Percentiles rank a stretch among this genome's conserved stretches.
These are phyloP conservation scores for Sarcocystis neurona DNA, from an alignment of 169 alveolate species.

Conservation along the genomic window DNA sequence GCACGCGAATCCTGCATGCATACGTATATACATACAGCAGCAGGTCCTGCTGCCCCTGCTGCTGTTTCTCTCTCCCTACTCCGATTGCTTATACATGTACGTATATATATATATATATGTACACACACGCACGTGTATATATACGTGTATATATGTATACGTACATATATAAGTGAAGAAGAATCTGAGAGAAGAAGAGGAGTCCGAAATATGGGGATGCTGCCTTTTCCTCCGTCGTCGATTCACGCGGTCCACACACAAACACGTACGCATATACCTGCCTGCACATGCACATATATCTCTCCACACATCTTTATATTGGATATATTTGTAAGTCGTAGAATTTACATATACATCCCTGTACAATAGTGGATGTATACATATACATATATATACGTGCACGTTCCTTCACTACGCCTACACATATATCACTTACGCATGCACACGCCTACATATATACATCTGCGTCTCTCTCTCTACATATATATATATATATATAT, in stretches of 20 bases:
- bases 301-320: background rate
- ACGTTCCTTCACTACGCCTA: no score
- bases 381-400: background rate
- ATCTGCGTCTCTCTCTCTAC: no score
- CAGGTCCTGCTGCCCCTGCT: no score
- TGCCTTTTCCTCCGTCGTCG: no score
- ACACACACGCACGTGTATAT: background rate
- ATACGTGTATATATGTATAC: background rate
- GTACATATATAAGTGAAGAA: background rate
- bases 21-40: no score
- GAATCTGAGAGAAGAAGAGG: no score
- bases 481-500: no score
- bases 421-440: no score
- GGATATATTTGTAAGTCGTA: background rate
- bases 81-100: no score
- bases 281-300: background rate
- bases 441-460: no score
- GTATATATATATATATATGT: background rate
- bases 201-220: no score
- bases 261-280: background rate
- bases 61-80: no score
- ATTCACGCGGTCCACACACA: background rate
- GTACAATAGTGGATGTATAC: background rate
- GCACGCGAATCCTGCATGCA: background rate
- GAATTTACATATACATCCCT: background rate